Evolutionary conservation across 78 protist species (phyloP), one percentile per base, ranked within the genome.

Genomic region (Dictyostelium capitatum): DNA sequence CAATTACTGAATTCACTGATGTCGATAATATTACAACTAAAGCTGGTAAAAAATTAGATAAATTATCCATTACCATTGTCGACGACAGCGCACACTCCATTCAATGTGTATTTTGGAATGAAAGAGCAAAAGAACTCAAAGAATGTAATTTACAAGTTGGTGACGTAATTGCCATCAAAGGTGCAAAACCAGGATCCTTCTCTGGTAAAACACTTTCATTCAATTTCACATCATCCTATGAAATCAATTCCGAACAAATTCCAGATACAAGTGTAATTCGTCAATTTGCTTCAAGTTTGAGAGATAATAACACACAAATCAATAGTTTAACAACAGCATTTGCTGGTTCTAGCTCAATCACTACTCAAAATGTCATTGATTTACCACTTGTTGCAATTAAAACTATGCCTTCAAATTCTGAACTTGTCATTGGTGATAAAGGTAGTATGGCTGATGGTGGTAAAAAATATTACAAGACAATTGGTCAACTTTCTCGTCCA

Each of bases 101-200:
- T 43, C 51, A 51, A 15, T 67, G 67, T n/a, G 50, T 73, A 9
- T 70, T 73, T 32, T 82, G 73, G 48, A 43, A 43, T 50, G 80
- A 64, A n/a, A 14, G 10, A 20, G 62, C 89, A 14, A 23, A 32
- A 5, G 70, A 62, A 11, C 32, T 62, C 70, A 62, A 62, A 79
- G n/a, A 79, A 14, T 46, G 37, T 1, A 47, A 15, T 6, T 8
- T 37, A 19, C 23, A 82, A 20, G 75, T 1, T 23, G 89, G 89
- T 30, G 50, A 82, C 50, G n/a, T 82, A 32, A 69, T 82, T 20
- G 89, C 80, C 0, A 51, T 82, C 30, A 82, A 69, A 48, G 28
- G 41, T 10, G 80, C 64, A 25, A 82, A 82, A 23, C 43, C 69
- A 10, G 14, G 80, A 0, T 12, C 14, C 9, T 82, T 51, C 48